Base-by-base conservation (phyloP, 2,329 filamentous ascomycete genomes). In the Fusarium gaditjirri region DNA sequence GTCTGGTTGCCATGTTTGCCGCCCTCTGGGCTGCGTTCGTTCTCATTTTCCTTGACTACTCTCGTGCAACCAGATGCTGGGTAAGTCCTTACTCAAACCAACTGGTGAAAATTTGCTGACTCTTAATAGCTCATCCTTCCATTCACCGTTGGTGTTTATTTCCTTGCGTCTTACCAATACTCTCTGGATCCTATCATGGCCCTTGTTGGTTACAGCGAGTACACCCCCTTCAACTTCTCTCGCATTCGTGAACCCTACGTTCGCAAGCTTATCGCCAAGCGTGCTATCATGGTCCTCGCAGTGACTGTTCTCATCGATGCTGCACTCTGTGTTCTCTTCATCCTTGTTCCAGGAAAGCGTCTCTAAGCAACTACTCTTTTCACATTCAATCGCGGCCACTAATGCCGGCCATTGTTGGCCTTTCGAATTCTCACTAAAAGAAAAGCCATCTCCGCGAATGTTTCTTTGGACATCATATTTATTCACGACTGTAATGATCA, bases 11-110 rank as follows among this genome's bases (percentile, higher is more conserved):
- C 72, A 91, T 99, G 85, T 97, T 97, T 81, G 94, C 90, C 73
- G 97, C 90, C 29, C 96, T 98, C 82, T 99, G 97, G 97, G 90
- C 94, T 8, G 94, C 91, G 1, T 99, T 98, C 79, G 90, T 96
- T 70, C 91, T 98, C 67, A 97, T 99, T 75, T 96, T 99, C 82
- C 89, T 97, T 13, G 86, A 98, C 82, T 90, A 92, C 78, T 89
- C 91, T 47, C 89, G 94, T 70, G 81, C 84, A 54, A 94, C 90
- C 44, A 89, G 94, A 78, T 93, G 92, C 80, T 99, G 94, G 94
- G 94, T 97, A 90, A 76, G 92, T 86, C 46, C 10, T 33, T 25
- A 31, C 39, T 41, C 4, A 25, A 13, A n/a, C 29, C 23, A 21
- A 23, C 38, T 35, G 5, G 49, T 16, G 7, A 21, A 62, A 19